Evolutionary conservation across 768 basidiomycete genomes (phyloP).

Genomic region (Tulasnella sp.): DNA sequence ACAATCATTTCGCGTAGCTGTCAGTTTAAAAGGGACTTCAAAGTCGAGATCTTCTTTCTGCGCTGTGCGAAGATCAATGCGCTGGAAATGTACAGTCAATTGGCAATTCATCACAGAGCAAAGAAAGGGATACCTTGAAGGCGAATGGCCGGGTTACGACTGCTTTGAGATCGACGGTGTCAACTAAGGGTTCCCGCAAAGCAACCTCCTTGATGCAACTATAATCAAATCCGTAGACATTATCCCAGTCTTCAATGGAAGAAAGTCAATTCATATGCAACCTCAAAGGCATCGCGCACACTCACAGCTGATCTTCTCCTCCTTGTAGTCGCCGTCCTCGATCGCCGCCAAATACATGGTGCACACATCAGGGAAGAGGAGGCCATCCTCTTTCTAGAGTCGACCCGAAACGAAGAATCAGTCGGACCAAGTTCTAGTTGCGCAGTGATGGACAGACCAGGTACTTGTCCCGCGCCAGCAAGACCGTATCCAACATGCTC

Average conservation of each 20-base stretch:
- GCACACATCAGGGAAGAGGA: slow-evolving; percentile 95
- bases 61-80: slow-evolving; percentile 84
- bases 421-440: not conserved
- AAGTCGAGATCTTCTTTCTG: slow-evolving; percentile 95
- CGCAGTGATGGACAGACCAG: slow-evolving; percentile 45
- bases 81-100: slow-evolving; percentile 42
- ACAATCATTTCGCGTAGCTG: slow-evolving; percentile 89
- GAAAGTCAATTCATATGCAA: not conserved
- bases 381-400: slow-evolving; percentile 58
- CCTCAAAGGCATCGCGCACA: slow-evolving; percentile 29
- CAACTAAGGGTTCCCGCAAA: slow-evolving; percentile 90
- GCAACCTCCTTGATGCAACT: slow-evolving; percentile 99
- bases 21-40: slow-evolving; percentile 70
- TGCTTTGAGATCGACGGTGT: slow-evolving; percentile 95
- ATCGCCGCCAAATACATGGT: slow-evolving; percentile 92
- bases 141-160: slow-evolving; percentile 90
- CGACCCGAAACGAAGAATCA: not conserved
- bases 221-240: slow-evolving; percentile 99
- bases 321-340: slow-evolving; percentile 99
- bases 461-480: slow-evolving; percentile 95
- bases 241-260: slow-evolving; percentile 81
- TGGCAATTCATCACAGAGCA: not conserved
- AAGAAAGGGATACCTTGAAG: slow-evolving; percentile 60
- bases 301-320: slow-evolving; percentile 99
- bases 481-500: slow-evolving; percentile 98